A percentile compares a stretch with the other conserved stretches of the same genome.
Evolutionary conservation across 2,329 filamentous ascomycete species (phyloP).

Genomic region (Parastagonospora nodorum): DNA sequence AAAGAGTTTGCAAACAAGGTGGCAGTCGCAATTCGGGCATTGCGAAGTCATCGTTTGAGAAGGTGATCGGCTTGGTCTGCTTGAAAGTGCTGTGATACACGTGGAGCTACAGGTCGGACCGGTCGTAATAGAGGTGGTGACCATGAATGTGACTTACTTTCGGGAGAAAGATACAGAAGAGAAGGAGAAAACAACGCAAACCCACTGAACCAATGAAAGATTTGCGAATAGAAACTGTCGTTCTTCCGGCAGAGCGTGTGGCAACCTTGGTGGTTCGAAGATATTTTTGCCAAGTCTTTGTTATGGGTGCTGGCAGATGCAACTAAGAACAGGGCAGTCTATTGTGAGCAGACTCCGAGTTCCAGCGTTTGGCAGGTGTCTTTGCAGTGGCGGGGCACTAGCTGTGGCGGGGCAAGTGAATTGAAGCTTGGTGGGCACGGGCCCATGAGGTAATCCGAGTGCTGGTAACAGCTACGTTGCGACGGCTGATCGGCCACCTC

Average conservation of each 20-base stretch:
- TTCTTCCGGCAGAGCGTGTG: background rate
- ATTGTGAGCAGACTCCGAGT: background rate
- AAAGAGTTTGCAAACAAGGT: background rate
- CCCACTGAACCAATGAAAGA: background rate
- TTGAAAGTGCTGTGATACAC: too few species aligned
- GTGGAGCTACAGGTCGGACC: too few species aligned
- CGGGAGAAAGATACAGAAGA: too few species aligned
- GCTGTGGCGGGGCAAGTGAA: constrained; percentile 22
- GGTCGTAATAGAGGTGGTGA: too few species aligned
- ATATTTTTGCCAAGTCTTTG: background rate
- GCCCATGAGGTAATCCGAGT: constrained; percentile 8
- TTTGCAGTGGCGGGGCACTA: constrained; percentile 19
- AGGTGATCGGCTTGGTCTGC: too few species aligned
- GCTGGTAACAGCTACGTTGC: constrained; percentile 10
- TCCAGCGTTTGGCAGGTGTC: constrained; percentile 1
- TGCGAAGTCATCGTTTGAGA: too few species aligned
- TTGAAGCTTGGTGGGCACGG: constrained; percentile 10
- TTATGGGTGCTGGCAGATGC: background rate
- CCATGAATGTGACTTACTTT: too few species aligned
- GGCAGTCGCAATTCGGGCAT: too few species aligned
- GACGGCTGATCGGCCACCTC: constrained; percentile 5
- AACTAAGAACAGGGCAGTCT: background rate
- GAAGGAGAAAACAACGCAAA: too few species aligned
- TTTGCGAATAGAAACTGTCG: background rate
- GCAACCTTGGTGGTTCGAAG: background rate